A percentile compares a stretch with the other conserved stretches of the same genome.
phyloP scores from a whole-genome alignment of 2,329 filamentous ascomycete species.

The Ilyonectria sp. region DNA sequence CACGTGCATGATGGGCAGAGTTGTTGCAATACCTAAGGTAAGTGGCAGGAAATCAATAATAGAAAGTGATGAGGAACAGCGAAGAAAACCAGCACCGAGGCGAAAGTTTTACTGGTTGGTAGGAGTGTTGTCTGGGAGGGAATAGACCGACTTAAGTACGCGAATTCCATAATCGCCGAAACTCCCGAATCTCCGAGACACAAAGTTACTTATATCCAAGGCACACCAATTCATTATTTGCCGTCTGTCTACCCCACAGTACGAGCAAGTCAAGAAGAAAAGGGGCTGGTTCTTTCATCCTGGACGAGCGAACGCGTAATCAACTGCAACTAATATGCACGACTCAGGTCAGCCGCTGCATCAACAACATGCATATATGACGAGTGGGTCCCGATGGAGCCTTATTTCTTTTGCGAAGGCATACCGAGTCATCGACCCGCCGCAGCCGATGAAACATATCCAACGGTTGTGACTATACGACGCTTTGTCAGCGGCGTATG shows the following conservation, averaged over 20 bases:
- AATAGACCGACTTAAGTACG: neutral
- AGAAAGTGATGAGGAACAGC: neutral
- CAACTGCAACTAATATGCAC: neutral
- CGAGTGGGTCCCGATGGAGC: neutral
- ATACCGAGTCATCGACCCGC: neutral
- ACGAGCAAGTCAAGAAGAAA: neutral
- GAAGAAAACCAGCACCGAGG: neutral
- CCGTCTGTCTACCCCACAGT: neutral
- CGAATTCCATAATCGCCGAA: neutral
- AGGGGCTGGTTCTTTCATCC: neutral
- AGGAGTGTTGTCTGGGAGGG: neutral
- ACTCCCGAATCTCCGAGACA: neutral
- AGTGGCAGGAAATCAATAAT: neutral
- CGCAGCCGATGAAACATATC: neutral
- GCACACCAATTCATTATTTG: neutral
- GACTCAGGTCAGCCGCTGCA: neutral
- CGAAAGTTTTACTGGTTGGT: neutral
- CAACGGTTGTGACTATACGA: neutral
- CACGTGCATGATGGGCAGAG: neutral
- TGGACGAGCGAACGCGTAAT: neutral
- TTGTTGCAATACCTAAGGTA: neutral
- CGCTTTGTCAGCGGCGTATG: neutral
- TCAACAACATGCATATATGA: neutral
- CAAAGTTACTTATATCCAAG: neutral
- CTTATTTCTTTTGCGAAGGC: neutral